phyloP scores from a whole-genome alignment of 495 filamentous ascomycete species.

The Chaetomium cochliodes region DNA sequence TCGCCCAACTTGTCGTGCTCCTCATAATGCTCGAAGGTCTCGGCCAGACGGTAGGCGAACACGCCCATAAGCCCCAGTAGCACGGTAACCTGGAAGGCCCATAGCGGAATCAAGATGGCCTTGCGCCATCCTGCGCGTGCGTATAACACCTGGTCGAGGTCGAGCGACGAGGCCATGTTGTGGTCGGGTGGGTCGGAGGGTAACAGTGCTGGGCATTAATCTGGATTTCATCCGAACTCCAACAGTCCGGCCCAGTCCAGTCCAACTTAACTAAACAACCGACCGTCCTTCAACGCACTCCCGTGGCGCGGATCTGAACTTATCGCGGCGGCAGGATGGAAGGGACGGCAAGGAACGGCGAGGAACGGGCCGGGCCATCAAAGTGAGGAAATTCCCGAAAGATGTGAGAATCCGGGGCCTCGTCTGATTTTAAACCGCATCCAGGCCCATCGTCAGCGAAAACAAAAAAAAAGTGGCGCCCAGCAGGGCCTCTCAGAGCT shows the following conservation, averaged over 20 bases:
- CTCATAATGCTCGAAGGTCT: constrained; percentile 42
- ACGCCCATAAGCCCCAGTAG: constrained; percentile 46
- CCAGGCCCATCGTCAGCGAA: too few relatives aligned
- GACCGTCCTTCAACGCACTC: constrained; percentile 3
- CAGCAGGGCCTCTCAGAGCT: not conserved
- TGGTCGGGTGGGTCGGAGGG: too few relatives aligned
- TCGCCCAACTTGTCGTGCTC: constrained; percentile 38
- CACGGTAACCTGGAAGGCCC: constrained; percentile 42
- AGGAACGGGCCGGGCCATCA: not conserved
- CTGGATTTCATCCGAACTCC: too few relatives aligned
- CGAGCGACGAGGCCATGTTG: constrained; percentile 27
- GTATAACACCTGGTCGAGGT: constrained; percentile 47
- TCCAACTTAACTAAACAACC: not conserved
- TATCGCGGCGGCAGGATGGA: not conserved
- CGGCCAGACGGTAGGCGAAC: constrained; percentile 48
- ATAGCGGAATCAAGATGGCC: constrained; percentile 41
- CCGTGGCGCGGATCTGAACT: not conserved
- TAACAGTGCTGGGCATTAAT: too few relatives aligned
- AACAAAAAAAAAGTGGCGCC: not conserved
- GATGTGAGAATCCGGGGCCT: not conserved
- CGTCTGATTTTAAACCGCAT: constrained; percentile 2
- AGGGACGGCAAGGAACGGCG: not conserved
- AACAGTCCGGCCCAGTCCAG: too few relatives aligned
- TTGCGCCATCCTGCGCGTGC: constrained; percentile 45
- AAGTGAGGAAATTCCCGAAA: not conserved